Evolutionary conservation across 2,329 filamentous ascomycete genomes (phyloP).

Genomic region (Trichoderma sp.): DNA sequence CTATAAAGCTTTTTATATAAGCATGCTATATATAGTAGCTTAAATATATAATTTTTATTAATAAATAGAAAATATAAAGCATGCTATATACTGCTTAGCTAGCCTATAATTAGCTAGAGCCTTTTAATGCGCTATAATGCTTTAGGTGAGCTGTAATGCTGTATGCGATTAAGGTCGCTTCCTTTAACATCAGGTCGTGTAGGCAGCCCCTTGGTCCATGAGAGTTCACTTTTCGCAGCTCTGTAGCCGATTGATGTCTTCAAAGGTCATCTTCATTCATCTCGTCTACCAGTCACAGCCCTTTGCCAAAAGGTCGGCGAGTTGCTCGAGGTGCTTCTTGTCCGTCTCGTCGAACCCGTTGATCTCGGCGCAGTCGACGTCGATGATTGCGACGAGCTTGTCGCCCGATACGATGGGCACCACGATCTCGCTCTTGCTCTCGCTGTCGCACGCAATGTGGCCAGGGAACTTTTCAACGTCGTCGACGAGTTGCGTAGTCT

Average conservation of each 20-base stretch:
- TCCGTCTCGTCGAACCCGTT: constrained; percentile 72
- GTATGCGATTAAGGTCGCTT: too few relatives aligned
- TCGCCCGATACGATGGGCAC: constrained; percentile 63
- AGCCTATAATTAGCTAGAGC: neutral
- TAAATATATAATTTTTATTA: neutral
- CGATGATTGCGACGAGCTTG: constrained; percentile 72
- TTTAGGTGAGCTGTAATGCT: neutral
- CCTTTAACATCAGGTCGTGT: neutral
- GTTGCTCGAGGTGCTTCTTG: constrained; percentile 63
- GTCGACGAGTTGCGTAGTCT: constrained; percentile 64
- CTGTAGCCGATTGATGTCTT: neutral
- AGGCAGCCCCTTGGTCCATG: neutral
- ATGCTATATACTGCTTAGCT: neutral
- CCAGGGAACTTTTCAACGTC: constrained; percentile 77
- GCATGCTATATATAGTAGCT: neutral
- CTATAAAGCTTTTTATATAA: neutral
- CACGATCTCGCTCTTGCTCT: constrained; percentile 77
- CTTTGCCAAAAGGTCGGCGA: constrained; percentile 61
- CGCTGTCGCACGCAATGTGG: constrained; percentile 80
- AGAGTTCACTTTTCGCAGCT: too few relatives aligned
- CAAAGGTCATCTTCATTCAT: neutral
- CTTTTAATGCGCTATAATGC: neutral
- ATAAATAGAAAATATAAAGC: neutral
- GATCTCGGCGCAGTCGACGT: constrained; percentile 71
- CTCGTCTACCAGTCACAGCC: constrained; percentile 65